phyloP scores from a whole-genome alignment of 2,329 filamentous ascomycete genomes.

The Fusarium fujikuroi region DNA sequence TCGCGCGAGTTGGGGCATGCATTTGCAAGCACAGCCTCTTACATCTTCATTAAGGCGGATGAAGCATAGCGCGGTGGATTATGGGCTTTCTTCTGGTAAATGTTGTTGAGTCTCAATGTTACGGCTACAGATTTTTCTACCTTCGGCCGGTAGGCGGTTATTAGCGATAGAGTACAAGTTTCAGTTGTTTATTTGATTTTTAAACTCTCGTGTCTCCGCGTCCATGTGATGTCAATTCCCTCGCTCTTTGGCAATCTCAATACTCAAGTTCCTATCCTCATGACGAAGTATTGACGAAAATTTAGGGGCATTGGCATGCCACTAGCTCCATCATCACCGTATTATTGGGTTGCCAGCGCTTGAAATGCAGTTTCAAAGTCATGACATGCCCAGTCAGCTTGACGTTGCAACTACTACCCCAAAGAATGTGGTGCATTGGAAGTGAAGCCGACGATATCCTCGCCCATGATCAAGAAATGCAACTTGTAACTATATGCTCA shows the following conservation, averaged over 20 bases:
- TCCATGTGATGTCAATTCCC: not conserved
- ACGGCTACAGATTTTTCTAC: not conserved
- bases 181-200: slow-evolving; percentile 2
- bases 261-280: not conserved
- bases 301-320: not conserved
- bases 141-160: not conserved
- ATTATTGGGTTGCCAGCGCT: not conserved
- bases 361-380: not conserved
- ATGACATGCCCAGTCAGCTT: not conserved
- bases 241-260: not conserved
- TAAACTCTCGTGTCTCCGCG: not conserved
- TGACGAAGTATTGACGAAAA: not conserved
- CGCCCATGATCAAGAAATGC: not conserved
- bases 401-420: slow-evolving; percentile 3
- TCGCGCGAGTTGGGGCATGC: not conserved
- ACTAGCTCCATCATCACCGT: not conserved
- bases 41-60: not conserved
- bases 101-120: not conserved
- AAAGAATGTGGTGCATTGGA: not conserved
- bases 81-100: not conserved
- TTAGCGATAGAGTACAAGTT: slow-evolving; percentile 17
- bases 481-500: not conserved
- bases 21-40: not conserved
- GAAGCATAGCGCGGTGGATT: not conserved
- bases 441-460: slow-evolving; percentile 26